These are phyloP conservation scores for Solanum rostratum DNA, from an alignment of 257 asterid species.

Conservation along the genomic window DNA sequence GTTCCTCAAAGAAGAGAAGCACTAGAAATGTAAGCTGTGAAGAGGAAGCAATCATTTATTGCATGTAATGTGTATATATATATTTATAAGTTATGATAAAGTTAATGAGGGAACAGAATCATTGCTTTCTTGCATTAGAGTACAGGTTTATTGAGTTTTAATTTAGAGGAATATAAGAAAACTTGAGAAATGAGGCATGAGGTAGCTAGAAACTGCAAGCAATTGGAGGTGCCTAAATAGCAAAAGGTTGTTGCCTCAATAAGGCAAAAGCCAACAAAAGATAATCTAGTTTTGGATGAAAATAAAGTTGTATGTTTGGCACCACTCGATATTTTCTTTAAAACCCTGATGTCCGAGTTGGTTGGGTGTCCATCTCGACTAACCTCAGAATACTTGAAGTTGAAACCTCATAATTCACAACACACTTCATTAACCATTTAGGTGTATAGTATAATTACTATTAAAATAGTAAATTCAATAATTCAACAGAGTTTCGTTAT, in stretches of 20 bases:
- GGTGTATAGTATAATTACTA: neutral
- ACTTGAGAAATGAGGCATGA: slow-evolving; percentile 67
- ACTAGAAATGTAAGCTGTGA: slow-evolving; percentile 13
- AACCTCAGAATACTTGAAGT: neutral
- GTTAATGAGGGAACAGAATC: slow-evolving; percentile 44
- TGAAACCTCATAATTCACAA: neutral
- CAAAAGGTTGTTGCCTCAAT: slow-evolving; percentile 18
- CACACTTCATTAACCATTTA: neutral
- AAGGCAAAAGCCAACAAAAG: slow-evolving; percentile 18
- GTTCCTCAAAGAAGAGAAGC: slow-evolving; percentile 3
- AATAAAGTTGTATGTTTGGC: neutral
- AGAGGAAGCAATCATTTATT: slow-evolving; percentile 25
- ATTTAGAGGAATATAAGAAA: slow-evolving; percentile 58
- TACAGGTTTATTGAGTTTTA: slow-evolving; percentile 30
- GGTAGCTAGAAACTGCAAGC: slow-evolving; percentile 61
- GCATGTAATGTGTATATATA: slow-evolving; percentile 36
- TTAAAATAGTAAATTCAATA: neutral
- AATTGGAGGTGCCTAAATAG: slow-evolving; percentile 44
- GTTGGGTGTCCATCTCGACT: neutral
- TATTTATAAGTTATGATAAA: slow-evolving; percentile 3
- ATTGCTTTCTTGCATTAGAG: slow-evolving; percentile 70
- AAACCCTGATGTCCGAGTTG: neutral
- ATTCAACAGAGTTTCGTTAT: neutral
- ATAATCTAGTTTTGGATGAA: slow-evolving; percentile 12
- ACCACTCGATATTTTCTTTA: neutral